Evolutionary conservation across 306 rosid genomes (phyloP).

Genomic region (Cucumis hystrix): DNA sequence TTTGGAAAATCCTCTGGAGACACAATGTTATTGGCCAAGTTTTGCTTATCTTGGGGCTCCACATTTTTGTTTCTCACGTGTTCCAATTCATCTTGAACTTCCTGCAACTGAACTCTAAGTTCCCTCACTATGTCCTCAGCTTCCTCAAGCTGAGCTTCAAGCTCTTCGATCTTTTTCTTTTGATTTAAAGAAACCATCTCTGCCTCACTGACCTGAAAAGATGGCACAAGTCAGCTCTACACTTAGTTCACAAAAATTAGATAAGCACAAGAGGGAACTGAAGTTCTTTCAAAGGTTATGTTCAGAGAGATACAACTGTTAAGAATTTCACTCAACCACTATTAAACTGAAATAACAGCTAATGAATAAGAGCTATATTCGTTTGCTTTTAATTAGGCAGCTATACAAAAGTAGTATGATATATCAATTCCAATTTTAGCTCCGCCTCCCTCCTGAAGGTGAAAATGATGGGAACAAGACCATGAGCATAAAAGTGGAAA

Average conservation of each 20-base stretch:
- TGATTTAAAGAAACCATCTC: conserved; percentile 40
- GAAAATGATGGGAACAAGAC: neutral
- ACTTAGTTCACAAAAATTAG: conserved; percentile 1
- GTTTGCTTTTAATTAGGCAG: neutral
- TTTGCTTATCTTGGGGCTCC: conserved; percentile 10
- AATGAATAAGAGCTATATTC: neutral
- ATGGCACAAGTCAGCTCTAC: conserved; percentile 3
- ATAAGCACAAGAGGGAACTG: neutral
- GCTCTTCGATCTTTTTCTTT: conserved; percentile 61
- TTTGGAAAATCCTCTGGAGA: conserved; percentile 21
- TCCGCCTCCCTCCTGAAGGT: neutral
- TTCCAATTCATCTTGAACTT: conserved; percentile 52
- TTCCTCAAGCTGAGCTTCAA: conserved; percentile 83
- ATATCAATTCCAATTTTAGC: neutral
- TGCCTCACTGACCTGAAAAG: conserved; percentile 49
- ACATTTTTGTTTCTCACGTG: conserved; percentile 25
- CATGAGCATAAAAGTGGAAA: neutral
- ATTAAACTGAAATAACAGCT: neutral
- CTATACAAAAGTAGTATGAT: neutral
- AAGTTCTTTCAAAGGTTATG: neutral
- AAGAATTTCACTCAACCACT: neutral
- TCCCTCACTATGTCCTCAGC: conserved; percentile 78
- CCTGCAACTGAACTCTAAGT: conserved; percentile 64
- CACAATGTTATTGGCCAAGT: neutral
- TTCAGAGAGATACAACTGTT: neutral